Evolutionary conservation across 148 eudicot species (phyloP), one percentile per base, ranked within the genome.

Genomic region (Rhododendron henanense): DNA sequence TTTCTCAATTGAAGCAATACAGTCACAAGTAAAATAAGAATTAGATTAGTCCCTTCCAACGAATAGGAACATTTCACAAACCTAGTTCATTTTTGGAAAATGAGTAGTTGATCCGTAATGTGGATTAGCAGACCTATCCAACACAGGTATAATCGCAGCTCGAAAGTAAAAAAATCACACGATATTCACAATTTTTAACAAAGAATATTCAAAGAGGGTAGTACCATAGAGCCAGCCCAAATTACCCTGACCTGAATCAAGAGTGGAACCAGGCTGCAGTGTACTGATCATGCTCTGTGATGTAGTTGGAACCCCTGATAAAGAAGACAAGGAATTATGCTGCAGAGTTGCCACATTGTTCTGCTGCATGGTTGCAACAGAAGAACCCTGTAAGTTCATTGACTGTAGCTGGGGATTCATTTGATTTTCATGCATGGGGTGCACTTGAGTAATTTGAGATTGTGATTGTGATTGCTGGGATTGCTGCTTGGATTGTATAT

Each of bases 401-500:
- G 94, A 63, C 63, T 91, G 96, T 83, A 93, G 87, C 89, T 93
- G 96, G 50, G 92, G 79, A 82, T 90, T 95, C 89, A 87, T 85
- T 88, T 88, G 91, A 88, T 79, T 92, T 50, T 93, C 99, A 88
- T 87, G 94, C 73, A 71, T 71, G 7, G 93, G 85, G 75, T 91
- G 98, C 85, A 89, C 85, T 87, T 93, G 97, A 88, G 96, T 79
- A 86, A 92, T 87, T 84, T 93, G 98, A 84, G 95, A 85, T n/a
- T n/a, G n/a, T n/a, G 31, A 28, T 74, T 92, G 97, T 47, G 91
- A 21, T 75, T 89, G 41, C 41, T 39, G 41, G 41, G 41, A 39
- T 39, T 39, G 98, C 84, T 91, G 96, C 90, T 91, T 80, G 76
- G 94, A 55, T 67, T 88, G 93, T 88, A 92, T 81, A 78, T 91